phyloP scores from a whole-genome alignment of 2,329 filamentous ascomycete species.

The Onygenales sp. region DNA sequence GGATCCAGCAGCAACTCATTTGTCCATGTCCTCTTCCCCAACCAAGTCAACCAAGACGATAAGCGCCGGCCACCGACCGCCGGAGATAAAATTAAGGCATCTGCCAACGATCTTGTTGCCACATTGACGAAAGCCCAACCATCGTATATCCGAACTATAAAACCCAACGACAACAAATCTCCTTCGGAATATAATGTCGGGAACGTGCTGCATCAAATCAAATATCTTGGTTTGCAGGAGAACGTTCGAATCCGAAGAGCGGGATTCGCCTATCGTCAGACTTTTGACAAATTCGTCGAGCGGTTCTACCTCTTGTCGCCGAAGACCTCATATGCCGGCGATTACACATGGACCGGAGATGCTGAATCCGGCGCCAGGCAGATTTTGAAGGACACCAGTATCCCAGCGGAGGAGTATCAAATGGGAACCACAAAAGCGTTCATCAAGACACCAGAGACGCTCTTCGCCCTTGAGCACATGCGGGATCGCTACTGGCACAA shows the following conservation, averaged over 20 bases:
- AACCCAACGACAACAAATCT: conserved; percentile 98
- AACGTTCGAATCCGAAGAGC: conserved; percentile 96
- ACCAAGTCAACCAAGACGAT: conserved; percentile 92
- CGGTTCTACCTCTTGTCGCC: conserved; percentile 93
- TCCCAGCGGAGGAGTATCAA: conserved; percentile 91
- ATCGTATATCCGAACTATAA: conserved; percentile 97
- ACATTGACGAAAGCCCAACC: conserved; percentile 96
- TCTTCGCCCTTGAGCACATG: conserved; percentile 97
- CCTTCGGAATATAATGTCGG: conserved; percentile 81
- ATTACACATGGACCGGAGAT: conserved; percentile 92
- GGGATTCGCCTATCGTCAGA: conserved; percentile 93
- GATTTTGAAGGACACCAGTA: conserved; percentile 92
- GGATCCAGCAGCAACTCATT: conserved; percentile 76
- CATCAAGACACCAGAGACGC: conserved; percentile 93
- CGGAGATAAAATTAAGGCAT: conserved; percentile 90
- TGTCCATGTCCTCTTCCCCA: conserved; percentile 78
- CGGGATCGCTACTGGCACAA: conserved; percentile 98
- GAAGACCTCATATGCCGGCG: conserved; percentile 89
- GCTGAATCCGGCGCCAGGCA: conserved; percentile 79
- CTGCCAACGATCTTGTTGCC: conserved; percentile 87
- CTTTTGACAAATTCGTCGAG: conserved; percentile 96
- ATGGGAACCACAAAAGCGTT: conserved; percentile 96
- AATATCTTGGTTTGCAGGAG: conserved; percentile 97
- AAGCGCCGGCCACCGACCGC: conserved; percentile 87
- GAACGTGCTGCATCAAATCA: conserved; percentile 96